Conservation (phyloP, 2,329 filamentous ascomycete genomes). For the Chaetomium strumarium region DNA sequence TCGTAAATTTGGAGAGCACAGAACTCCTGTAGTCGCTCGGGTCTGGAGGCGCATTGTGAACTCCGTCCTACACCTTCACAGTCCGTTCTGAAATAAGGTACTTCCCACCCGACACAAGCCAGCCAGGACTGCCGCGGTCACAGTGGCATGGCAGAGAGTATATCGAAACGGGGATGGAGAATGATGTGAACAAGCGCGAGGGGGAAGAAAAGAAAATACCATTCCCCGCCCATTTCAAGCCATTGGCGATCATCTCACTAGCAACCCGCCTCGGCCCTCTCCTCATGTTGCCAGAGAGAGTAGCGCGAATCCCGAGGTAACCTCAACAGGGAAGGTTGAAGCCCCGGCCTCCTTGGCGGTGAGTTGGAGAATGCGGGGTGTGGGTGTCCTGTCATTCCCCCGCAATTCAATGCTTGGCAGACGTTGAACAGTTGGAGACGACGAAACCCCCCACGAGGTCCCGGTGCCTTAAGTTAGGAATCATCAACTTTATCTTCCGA, state of each 20-base stretch:
- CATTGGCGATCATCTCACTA: slow-evolving; percentile 1
- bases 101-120: no score
- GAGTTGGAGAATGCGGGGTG: slow-evolving; percentile 15
- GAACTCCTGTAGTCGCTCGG: neutral
- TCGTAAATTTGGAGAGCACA: neutral
- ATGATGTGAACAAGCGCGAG: neutral
- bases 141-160: neutral
- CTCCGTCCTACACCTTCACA: no score
- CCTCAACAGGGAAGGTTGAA: slow-evolving; percentile 8
- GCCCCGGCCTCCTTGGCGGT: slow-evolving; percentile 1
- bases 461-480: no score
- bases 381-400: neutral
- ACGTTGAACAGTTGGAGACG: neutral
- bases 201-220: neutral
- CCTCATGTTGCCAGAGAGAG: neutral
- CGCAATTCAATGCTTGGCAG: slow-evolving; percentile 3
- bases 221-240: neutral
- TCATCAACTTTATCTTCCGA: no score
- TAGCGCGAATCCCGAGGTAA: neutral
- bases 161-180: neutral
- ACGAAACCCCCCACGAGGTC: no score
- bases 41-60: slow-evolving; percentile 7
- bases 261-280: no score
- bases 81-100: no score
- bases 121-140: neutral